These are phyloP conservation scores for Chrysoporthe puriensis DNA, from an alignment of 2,329 filamentous ascomycete species.

Conservation along the genomic window DNA sequence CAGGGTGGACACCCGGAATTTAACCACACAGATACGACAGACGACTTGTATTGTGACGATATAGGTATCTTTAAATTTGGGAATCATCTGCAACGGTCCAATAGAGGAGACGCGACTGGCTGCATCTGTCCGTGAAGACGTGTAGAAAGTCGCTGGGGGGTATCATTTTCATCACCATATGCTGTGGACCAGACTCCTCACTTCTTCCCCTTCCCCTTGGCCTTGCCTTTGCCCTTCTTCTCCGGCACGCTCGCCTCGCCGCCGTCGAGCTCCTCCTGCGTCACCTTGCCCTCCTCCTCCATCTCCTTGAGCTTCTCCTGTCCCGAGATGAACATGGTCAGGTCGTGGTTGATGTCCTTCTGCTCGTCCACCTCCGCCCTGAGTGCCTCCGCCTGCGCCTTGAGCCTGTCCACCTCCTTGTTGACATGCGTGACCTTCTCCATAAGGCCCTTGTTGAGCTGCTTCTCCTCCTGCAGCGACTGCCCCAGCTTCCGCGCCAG, in stretches of 20 bases:
- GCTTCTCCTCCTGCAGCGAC: constrained; percentile 84
- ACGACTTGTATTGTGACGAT: too few species aligned
- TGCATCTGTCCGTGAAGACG: too few species aligned
- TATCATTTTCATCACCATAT: background rate
- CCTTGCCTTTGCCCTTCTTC: constrained; percentile 53
- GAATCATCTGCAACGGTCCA: too few species aligned
- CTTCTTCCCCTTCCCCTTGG: constrained; percentile 49
- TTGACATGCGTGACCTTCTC: constrained; percentile 78
- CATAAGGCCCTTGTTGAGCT: constrained; percentile 79
- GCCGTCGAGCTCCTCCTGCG: constrained; percentile 74
- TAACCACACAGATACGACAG: too few species aligned
- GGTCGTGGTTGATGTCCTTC: constrained; percentile 82
- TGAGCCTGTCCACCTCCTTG: constrained; percentile 60
- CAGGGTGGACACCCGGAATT: too few species aligned
- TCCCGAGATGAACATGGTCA: constrained; percentile 85
- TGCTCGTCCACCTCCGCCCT: constrained; percentile 71
- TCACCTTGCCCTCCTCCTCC: constrained; percentile 60
- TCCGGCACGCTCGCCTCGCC: constrained; percentile 71
- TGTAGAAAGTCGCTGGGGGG: too few species aligned
- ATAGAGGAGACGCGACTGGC: too few species aligned
- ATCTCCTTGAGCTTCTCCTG: constrained; percentile 78
- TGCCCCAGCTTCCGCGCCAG: constrained; percentile 77
- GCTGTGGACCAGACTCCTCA: background rate
- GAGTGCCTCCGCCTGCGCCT: constrained; percentile 59
- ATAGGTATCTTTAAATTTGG: too few species aligned